Conservation (phyloP, 352 stramenopile species). For the Pythium periplocum region DNA sequence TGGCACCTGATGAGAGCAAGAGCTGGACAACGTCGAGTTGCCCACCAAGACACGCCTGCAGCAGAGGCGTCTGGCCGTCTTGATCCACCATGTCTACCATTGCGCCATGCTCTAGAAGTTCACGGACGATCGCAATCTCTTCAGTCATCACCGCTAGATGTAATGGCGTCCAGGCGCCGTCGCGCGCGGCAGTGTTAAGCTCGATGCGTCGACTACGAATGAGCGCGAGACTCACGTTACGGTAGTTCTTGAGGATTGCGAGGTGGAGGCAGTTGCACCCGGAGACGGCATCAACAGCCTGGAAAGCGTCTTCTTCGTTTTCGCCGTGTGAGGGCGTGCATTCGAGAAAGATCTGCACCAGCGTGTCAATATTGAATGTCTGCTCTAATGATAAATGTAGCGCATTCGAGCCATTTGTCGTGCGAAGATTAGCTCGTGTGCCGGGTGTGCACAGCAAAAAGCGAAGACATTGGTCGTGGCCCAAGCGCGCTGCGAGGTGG, state of each 20-base stretch:
- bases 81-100: constrained; percentile 60
- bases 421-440: constrained; percentile 21
- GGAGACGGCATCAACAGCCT: constrained; percentile 32
- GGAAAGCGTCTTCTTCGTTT: constrained; percentile 26
- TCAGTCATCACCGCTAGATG: constrained; percentile 66
- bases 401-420: constrained; percentile 37
- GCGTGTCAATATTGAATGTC: constrained; percentile 57
- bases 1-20: constrained; percentile 40
- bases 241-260: constrained; percentile 59
- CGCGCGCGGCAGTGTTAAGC: constrained; percentile 43
- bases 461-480: constrained; percentile 32
- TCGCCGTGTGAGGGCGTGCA: constrained; percentile 3
- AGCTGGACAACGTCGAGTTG: constrained; percentile 42
- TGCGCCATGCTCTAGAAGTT: constrained; percentile 34
- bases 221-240: constrained; percentile 29
- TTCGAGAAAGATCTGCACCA: constrained; percentile 38
- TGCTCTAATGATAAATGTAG: constrained; percentile 57
- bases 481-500: constrained; percentile 38
- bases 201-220: constrained; percentile 34
- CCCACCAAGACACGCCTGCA: constrained; percentile 51
- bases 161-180: constrained; percentile 44
- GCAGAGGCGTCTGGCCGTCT: constrained; percentile 50
- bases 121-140: constrained; percentile 37
- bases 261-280: constrained; percentile 56
- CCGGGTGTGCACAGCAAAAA: constrained; percentile 26